These are phyloP conservation scores for Collybiopsis confluens DNA, from an alignment of 768 basidiomycete species.

Conservation along the genomic window DNA sequence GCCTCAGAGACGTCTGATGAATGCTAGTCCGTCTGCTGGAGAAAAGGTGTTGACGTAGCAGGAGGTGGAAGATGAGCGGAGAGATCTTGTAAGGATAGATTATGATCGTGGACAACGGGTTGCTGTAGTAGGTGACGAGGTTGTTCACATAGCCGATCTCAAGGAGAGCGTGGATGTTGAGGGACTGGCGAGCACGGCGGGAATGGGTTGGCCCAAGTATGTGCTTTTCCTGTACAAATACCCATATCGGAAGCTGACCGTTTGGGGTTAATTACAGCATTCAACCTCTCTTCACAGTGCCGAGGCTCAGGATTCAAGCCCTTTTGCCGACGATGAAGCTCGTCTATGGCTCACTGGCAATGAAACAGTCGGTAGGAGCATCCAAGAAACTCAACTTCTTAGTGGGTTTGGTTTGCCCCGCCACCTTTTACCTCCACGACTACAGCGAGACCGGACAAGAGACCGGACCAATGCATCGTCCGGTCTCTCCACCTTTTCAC, in stretches of 20 bases:
- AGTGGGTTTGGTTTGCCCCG: too few relatives aligned
- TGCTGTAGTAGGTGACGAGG: not conserved
- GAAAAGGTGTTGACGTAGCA: not conserved
- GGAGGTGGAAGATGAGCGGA: not conserved
- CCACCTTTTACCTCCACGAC: too few relatives aligned
- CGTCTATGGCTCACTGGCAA: not conserved
- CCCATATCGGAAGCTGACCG: not conserved
- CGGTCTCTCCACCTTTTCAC: too few relatives aligned
- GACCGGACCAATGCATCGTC: too few relatives aligned
- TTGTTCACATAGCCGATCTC: not conserved
- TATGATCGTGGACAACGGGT: not conserved
- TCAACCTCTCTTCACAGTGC: not conserved
- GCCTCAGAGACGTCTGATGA: not conserved
- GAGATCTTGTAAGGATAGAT: not conserved
- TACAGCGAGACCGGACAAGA: too few relatives aligned
- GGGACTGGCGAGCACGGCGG: not conserved
- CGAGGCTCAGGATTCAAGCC: not conserved
- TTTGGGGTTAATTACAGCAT: not conserved
- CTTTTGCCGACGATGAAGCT: too few relatives aligned
- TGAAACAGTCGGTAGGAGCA: not conserved
- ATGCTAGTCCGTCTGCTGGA: not conserved
- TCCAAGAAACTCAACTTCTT: not conserved
- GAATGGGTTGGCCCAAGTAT: constrained; percentile 4
- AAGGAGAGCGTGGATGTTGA: not conserved
- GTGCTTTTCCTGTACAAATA: not conserved